Evolutionary conservation across 225 moss, liverwort and hornwort genomes (phyloP).

Genomic region (Anthoceros angustus): DNA sequence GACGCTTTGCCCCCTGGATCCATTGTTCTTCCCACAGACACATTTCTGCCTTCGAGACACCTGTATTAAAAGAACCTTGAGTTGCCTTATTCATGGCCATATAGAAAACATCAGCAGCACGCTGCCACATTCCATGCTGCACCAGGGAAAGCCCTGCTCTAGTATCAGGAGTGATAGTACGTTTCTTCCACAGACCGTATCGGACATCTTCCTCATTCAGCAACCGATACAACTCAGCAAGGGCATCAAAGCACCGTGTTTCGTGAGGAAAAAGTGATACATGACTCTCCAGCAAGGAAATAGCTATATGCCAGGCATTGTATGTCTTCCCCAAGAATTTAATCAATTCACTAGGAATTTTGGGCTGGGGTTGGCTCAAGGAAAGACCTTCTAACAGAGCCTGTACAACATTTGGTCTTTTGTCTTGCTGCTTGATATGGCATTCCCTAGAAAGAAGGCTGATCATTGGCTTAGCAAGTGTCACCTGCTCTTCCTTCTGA

Average conservation of each 20-base stretch:
- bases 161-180: constrained; percentile 76
- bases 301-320: constrained; percentile 99
- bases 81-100: constrained; percentile 92
- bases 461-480: constrained; percentile 99
- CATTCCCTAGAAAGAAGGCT: constrained; percentile 90
- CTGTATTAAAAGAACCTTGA: constrained; percentile 66
- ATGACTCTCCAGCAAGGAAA: constrained; percentile 94
- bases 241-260: constrained; percentile 94
- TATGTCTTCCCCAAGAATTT: constrained; percentile 98
- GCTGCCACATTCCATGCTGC: constrained; percentile 97
- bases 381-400: constrained; percentile 94
- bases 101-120: constrained; percentile 85
- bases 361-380: constrained; percentile 95
- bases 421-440: constrained; percentile 87
- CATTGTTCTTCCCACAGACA: constrained; percentile 99
- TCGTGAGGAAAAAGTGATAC: constrained; percentile 96
- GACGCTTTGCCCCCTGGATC: constrained; percentile 83
- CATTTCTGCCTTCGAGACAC: constrained; percentile 96
- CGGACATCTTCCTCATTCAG: constrained; percentile 97
- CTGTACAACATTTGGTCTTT: constrained; percentile 96
- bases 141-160: constrained; percentile 86
- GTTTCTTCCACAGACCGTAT: constrained; percentile 92
- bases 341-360: constrained; percentile 96
- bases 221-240: constrained; percentile 95
- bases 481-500: constrained; percentile 99